phyloP scores from a whole-genome alignment of 1,139 yeast species.

The Suhomyces taliae region DNA sequence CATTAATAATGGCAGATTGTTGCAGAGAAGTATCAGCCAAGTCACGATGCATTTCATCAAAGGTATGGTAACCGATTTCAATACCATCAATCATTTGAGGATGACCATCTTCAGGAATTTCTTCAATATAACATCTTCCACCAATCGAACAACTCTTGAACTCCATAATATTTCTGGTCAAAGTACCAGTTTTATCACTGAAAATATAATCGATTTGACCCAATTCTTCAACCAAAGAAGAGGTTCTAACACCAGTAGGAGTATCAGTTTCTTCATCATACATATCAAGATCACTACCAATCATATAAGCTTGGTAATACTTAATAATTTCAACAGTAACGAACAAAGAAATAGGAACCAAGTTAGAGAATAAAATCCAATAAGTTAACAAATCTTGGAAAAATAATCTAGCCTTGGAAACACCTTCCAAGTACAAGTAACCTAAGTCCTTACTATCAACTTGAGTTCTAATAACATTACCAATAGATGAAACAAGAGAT shows the following conservation, averaged over 20 bases:
- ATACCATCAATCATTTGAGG: conserved; percentile 73
- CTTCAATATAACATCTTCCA: conserved; percentile 84
- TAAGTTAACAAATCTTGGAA: conserved; percentile 86
- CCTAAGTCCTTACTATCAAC: conserved; percentile 53
- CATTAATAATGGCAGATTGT: conserved; percentile 69
- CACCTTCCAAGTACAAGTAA: conserved; percentile 70
- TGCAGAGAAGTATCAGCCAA: conserved; percentile 41
- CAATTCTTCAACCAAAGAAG: conserved; percentile 91
- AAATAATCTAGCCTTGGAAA: conserved; percentile 67
- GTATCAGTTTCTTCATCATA: conserved; percentile 86
- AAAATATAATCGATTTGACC: conserved; percentile 96
- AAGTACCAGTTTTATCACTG: conserved; percentile 95
- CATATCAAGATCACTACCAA: conserved; percentile 91
- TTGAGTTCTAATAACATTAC: conserved; percentile 75
- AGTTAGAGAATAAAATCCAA: conserved; percentile 93
- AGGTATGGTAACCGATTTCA: conserved; percentile 78
- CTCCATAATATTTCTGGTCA: conserved; percentile 95
- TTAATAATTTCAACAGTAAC: conserved; percentile 96
- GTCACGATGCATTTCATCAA: conserved; percentile 60
- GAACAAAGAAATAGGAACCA: conserved; percentile 92
- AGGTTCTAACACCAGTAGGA: conserved; percentile 93
- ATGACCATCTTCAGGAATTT: conserved; percentile 86
- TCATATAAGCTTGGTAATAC: conserved; percentile 91
- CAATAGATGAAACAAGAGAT: conserved; percentile 78
- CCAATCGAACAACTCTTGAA: conserved; percentile 93